Base-by-base conservation (phyloP, 2,329 filamentous ascomycete species). In the Verticillium klebahnii region DNA sequence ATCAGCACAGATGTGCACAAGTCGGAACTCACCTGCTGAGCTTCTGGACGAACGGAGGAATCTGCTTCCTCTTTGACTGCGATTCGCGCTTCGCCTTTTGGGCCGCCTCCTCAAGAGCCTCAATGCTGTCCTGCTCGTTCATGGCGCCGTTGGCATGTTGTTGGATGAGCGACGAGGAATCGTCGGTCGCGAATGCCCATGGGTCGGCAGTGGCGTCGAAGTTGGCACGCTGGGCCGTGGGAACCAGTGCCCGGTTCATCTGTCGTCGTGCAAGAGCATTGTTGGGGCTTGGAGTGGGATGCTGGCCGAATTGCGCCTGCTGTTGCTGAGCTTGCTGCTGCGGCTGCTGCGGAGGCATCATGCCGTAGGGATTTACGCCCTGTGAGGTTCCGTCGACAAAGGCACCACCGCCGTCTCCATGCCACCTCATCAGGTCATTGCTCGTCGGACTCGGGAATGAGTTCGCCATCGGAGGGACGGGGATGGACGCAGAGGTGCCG, bases 31-130 rank as follows among this genome's bases (percentile, higher is more conserved):
- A 96, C 94, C 94, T 98, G 87, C 93, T 96, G 61, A 99, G 78
- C 73, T 99, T 99, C 75, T 97, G 93, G 54, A 99, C 93, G 80
- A 99, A 99, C 0, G 95, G 94, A 1, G 95, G 94, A 12, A 99
- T 98, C 71, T 96, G 91, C 76, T 98, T 98, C 69, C 93, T 84
- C 76, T 97, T 98, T 17, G 89, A 85, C 73, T 93, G 90, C 0
- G 93, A 89, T 62, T 98, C 95, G 71, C 89, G 87, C 79, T 96
- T 97, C 9, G 93, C 93, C 64, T 90, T 80, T 66, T 89, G 83
- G 25, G 93, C 93, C 75, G 88, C 88, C 72, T 90, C 87, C 71
- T 96, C 92, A 64, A 97, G 78, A 60, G 90, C 82, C 65, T 93
- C 90, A 63, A 96, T 83, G 67, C 88, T 92, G 67, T 96, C 89